phyloP scores from a whole-genome alignment of 129 eudicot genomes.

The Rutidosis leptorrhynchoides region DNA sequence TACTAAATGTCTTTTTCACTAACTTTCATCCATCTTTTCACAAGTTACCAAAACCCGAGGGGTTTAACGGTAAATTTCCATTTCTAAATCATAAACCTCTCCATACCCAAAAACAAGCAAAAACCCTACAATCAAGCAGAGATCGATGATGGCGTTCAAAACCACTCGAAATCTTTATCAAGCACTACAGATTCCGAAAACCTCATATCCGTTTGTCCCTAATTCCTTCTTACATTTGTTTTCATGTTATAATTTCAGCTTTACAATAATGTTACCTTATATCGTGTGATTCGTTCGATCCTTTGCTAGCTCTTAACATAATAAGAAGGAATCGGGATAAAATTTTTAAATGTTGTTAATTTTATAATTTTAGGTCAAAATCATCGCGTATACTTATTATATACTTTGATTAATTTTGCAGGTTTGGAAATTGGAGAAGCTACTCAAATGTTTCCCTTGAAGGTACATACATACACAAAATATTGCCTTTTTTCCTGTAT shows the following conservation, averaged over 20 bases:
- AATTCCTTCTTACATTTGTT: slow-evolving; percentile 4
- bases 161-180: slow-evolving; percentile 34
- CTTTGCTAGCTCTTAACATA: neutral
- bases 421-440: slow-evolving; percentile 45
- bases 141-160: slow-evolving; percentile 39
- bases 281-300: neutral
- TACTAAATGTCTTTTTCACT: too few relatives aligned
- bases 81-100: neutral
- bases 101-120: neutral
- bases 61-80: neutral
- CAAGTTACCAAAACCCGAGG: neutral
- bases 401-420: slow-evolving; percentile 26
- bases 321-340: neutral
- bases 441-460: slow-evolving; percentile 34
- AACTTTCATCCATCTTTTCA: too few relatives aligned
- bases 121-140: neutral
- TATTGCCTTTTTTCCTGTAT: neutral
- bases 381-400: neutral
- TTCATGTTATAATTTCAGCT: slow-evolving; percentile 13
- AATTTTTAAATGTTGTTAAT: neutral
- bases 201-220: slow-evolving; percentile 29
- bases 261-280: neutral
- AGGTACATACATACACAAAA: slow-evolving; percentile 31
- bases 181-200: slow-evolving; percentile 30
- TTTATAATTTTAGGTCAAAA: neutral